A percentile compares a stretch with the other conserved stretches of the same genome.
Conservation (phyloP, 1,284 basidiomycete species). For the Cerioporus squamosus region DNA sequence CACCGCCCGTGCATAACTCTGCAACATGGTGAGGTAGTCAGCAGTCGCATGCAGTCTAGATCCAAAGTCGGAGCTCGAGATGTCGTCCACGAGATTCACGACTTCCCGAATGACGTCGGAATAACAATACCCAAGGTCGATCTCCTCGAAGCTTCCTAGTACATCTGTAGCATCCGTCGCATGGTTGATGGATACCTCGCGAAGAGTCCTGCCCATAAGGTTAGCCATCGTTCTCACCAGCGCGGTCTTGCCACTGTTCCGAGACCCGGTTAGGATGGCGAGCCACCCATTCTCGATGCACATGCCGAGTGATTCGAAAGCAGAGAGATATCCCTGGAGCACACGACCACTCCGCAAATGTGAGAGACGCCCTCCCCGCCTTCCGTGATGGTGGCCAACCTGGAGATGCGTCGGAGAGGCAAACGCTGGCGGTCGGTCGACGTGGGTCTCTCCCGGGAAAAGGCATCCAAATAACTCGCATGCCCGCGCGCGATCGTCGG, state of each 20-base stretch:
- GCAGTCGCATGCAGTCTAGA: constrained; percentile 30
- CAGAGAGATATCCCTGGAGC: constrained; percentile 67
- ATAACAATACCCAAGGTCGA: constrained; percentile 53
- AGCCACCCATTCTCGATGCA: constrained; percentile 87
- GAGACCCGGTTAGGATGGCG: constrained; percentile 83
- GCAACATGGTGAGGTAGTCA: constrained; percentile 10
- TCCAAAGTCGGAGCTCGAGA: constrained; percentile 43
- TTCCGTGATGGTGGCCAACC: constrained; percentile 69
- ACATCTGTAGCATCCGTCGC: constrained; percentile 95
- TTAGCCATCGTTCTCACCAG: constrained; percentile 77
- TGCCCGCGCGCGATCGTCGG: constrained; percentile 68
- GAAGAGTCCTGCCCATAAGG: constrained; percentile 69
- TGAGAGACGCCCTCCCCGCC: constrained; percentile 49
- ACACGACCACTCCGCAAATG: constrained; percentile 50
- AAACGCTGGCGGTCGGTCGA: constrained; percentile 44
- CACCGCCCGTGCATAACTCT: background rate
- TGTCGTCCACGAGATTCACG: constrained; percentile 43
- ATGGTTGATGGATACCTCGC: constrained; percentile 83
- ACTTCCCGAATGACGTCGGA: constrained; percentile 45
- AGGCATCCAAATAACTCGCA: constrained; percentile 63
- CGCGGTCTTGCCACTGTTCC: constrained; percentile 81
- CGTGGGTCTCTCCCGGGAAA: constrained; percentile 49
- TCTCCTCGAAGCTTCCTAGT: constrained; percentile 95
- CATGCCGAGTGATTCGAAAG: constrained; percentile 78
- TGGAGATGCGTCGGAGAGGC: constrained; percentile 61